These are phyloP conservation scores for Penicillium sp. DNA, from an alignment of 2,329 filamentous ascomycete genomes.

Conservation along the genomic window DNA sequence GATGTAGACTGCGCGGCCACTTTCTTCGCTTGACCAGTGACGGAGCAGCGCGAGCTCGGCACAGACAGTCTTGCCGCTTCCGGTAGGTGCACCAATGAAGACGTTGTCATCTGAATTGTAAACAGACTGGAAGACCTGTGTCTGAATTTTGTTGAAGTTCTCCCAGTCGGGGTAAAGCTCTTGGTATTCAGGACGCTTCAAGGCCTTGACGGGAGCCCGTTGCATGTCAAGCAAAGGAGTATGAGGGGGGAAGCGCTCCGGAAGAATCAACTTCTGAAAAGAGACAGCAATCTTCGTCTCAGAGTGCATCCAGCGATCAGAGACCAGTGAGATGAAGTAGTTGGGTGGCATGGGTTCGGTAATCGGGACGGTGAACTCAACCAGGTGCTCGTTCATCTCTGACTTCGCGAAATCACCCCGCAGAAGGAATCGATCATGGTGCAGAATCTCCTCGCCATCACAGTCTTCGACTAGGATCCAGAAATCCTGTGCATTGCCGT, in stretches of 20 bases:
- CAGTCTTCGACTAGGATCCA: conserved; percentile 98
- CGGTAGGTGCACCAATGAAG: conserved; percentile 87
- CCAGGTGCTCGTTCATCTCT: conserved; percentile 88
- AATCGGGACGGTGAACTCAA: conserved; percentile 96
- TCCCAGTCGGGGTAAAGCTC: conserved; percentile 81
- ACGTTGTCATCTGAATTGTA: conserved; percentile 93
- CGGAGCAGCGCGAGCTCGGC: conserved; percentile 90
- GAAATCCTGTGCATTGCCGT: conserved; percentile 87
- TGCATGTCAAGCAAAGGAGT: conserved; percentile 92
- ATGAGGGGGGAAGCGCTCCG: conserved; percentile 93
- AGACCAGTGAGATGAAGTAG: conserved; percentile 94
- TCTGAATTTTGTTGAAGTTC: conserved; percentile 96
- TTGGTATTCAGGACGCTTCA: conserved; percentile 84
- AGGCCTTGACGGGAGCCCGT: conserved; percentile 81
- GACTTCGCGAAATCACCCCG: conserved; percentile 84
- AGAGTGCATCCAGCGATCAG: conserved; percentile 97
- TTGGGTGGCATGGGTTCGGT: conserved; percentile 98
- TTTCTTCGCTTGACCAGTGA: conserved; percentile 76
- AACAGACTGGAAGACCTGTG: conserved; percentile 92
- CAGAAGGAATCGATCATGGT: conserved; percentile 91
- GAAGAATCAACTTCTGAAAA: conserved; percentile 92
- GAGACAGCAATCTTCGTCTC: conserved; percentile 92
- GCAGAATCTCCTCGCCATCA: conserved; percentile 93
- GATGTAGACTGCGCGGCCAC: conserved; percentile 86
- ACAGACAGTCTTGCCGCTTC: conserved; percentile 95